Evolutionary conservation across 2,329 filamentous ascomycete genomes (phyloP), one percentile per base, ranked within the genome.

Genomic region (Epichloe typhina): DNA sequence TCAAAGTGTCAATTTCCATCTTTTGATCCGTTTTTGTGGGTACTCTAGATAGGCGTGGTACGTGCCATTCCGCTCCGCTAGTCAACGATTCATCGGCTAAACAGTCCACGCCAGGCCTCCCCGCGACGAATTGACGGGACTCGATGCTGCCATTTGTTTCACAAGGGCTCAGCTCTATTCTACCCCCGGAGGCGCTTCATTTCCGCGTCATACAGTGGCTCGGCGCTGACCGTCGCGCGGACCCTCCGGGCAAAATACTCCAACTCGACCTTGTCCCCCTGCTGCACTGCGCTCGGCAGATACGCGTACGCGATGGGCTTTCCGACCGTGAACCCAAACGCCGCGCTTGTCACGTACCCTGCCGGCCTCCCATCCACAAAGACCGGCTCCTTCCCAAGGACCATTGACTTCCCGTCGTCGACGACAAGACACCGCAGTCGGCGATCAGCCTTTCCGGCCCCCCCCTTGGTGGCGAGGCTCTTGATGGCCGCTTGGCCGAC

Each of bases 381-480:
- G 0, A 83, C 76, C 0, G 80, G 80, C 59, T 83, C 80, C 58
- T 82, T 82, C 5, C 79, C 79, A 1, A 83, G 61, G 0, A 82
- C 70, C 55, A 82, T 66, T 0, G 78, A 82, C 4, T 60, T 62
- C 0, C 75, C 73, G 53, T 83, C 77, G 40, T 82, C 69, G 33
- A 83, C 57, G 0, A 72, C 75, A 2, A 83, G 61, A 50, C 74
- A 77, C 1, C 75, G 70, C 4, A 76, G 56, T 48, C 67, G 55
- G 19, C 64, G 64, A 0, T 60, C 55, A 0, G 59, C 5, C 62
- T 66, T 0, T 31, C 31, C 31, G 3, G 31, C 3, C 8, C 31
- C 31, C 8, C 26, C 31, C 9, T 1, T 9, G 26, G 26, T 9
- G 31, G 71, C 67, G 0, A 66, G 66, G 0, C 64, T 64, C 54